Conservation (phyloP, 306 rosid genomes). For the Fragaria nilgerrensis region DNA sequence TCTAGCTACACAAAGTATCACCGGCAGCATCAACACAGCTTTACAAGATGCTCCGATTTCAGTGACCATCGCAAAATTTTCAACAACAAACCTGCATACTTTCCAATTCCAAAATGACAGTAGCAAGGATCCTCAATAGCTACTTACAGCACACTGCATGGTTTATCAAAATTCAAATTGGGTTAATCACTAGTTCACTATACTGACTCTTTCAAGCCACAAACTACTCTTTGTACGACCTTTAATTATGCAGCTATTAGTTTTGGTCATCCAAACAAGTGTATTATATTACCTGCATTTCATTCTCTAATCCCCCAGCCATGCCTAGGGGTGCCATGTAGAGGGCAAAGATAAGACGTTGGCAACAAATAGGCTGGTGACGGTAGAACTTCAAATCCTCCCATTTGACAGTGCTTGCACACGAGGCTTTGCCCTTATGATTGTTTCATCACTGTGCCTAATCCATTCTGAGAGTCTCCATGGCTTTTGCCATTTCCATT, state of each 20-base stretch:
- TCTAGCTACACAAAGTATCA: slow-evolving; percentile 28
- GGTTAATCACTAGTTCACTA: not conserved
- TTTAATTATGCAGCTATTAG: not conserved
- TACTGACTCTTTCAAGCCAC: not conserved
- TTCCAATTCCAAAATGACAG: slow-evolving; percentile 37
- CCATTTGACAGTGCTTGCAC: slow-evolving; percentile 55
- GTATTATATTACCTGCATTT: slow-evolving; percentile 36
- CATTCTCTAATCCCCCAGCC: slow-evolving; percentile 30
- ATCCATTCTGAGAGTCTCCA: slow-evolving; percentile 97
- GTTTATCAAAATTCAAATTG: not conserved
- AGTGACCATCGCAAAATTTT: slow-evolving; percentile 30
- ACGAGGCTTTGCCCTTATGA: slow-evolving; percentile 80
- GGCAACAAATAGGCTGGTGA: slow-evolving; percentile 34
- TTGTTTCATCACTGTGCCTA: slow-evolving; percentile 89
- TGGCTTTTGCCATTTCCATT: slow-evolving; percentile 99
- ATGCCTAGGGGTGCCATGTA: slow-evolving; percentile 35
- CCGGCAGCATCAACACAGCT: slow-evolving; percentile 40
- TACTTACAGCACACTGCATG: slow-evolving; percentile 35
- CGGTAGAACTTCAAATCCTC: slow-evolving; percentile 38
- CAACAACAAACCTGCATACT: slow-evolving; percentile 27
- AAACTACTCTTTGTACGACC: not conserved
- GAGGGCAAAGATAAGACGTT: slow-evolving; percentile 39
- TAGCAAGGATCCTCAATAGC: slow-evolving; percentile 31
- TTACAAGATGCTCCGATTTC: slow-evolving; percentile 51
- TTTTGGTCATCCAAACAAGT: not conserved